Evolutionary conservation across 495 filamentous ascomycete species (phyloP), one percentile per base, ranked within the genome.

Genomic region (Podospora didyma): DNA sequence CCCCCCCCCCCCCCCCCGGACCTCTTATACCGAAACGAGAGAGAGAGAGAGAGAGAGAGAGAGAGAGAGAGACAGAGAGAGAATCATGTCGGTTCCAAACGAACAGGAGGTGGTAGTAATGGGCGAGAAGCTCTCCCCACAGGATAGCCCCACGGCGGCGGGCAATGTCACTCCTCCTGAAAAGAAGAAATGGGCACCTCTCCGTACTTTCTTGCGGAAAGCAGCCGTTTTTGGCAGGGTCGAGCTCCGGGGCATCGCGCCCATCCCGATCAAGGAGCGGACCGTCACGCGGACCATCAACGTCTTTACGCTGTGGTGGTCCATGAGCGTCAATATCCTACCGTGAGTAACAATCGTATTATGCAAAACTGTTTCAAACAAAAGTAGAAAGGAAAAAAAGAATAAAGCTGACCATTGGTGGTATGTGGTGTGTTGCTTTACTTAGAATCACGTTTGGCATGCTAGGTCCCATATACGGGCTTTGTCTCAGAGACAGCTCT

Each of bases 401-500:
- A n/a, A n/a, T n/a, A n/a, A n/a, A n/a, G n/a, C n/a, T n/a, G n/a
- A n/a, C n/a, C n/a, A n/a, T n/a, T n/a, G n/a, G n/a, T n/a, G n/a
- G n/a, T n/a, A n/a, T n/a, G n/a, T n/a, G n/a, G n/a, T n/a, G n/a
- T n/a, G n/a, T n/a, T n/a, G n/a, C n/a, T n/a, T n/a, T n/a, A n/a
- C n/a, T n/a, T 80, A 31, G 78, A 3, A 81, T 84, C 51, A 80
- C 79, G 3, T 82, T 80, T 19, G 80, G 81, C 39, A 79, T 84
- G 73, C 67, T 82, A 6, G 80, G 79, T 1, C 78, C 76, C 3
- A 64, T 72, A 1, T 82, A 76, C 58, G 76, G 74, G 0, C 64
- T 84, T 54, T 63, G 68, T 21, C 67, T 84, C 5, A 59, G 78
- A 22, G 76, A 82, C 50, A 65, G 71, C 26, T 56, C 75, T 1